These are phyloP conservation scores for Salinomyces thailandicus DNA, from an alignment of 2,329 filamentous ascomycete species.

Conservation along the genomic window DNA sequence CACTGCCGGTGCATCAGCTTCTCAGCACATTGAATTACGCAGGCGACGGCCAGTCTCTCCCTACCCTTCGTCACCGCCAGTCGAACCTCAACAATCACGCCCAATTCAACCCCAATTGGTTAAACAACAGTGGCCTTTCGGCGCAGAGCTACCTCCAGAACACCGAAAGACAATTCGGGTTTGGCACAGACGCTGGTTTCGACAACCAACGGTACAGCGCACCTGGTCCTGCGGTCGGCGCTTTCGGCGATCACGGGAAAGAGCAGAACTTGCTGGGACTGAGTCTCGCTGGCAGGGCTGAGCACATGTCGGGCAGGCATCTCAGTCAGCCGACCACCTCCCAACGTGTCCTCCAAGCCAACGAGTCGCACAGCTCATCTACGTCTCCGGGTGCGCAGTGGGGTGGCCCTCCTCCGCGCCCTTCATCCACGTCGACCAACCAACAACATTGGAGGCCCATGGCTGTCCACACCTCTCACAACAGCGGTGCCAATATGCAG, in stretches of 20 bases:
- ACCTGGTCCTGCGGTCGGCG: too few species aligned
- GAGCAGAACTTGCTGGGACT: background rate
- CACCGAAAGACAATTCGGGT: background rate
- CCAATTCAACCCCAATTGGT: background rate
- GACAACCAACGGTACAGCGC: background rate
- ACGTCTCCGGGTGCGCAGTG: background rate
- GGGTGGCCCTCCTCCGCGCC: background rate
- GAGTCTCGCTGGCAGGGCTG: background rate
- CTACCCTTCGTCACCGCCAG: background rate
- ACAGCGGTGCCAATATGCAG: background rate
- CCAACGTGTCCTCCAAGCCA: background rate
- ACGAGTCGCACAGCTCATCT: background rate
- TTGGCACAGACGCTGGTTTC: background rate
- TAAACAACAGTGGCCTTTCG: background rate
- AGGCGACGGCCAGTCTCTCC: too few species aligned
- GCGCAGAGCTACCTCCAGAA: background rate
- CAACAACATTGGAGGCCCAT: background rate
- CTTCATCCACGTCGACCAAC: background rate
- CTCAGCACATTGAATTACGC: too few species aligned
- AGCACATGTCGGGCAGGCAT: background rate
- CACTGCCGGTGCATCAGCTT: too few species aligned
- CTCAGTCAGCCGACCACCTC: background rate
- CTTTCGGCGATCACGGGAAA: conserved; percentile 1
- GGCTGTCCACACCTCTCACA: background rate
- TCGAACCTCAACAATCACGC: background rate